Evolutionary conservation across 805 yeast species (phyloP), one percentile per base, ranked within the genome.

Genomic region (Wickerhamiella sergipiensis): DNA sequence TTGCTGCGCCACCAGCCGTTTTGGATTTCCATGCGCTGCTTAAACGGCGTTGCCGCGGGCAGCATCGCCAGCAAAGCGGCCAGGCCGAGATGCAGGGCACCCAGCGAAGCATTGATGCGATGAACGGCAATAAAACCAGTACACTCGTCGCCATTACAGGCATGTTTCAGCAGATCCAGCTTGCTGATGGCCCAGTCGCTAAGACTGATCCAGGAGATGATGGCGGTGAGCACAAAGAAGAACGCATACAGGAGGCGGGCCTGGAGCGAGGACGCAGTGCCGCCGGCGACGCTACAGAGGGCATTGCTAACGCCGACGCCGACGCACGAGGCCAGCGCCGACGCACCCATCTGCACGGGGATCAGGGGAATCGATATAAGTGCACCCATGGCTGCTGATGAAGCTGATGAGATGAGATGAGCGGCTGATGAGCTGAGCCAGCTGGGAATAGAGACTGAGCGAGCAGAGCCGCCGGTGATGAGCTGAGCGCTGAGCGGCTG

Each of bases 81-180:
- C 51, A 92, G 68, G 0, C 80, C 55, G 33, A 89, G 60, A 68
- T 92, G 98, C 52, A 87, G 67, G 50, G 80, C 48, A 2, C 95
- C 97, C 18, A 92, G 70, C 2, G 97, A 89, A 62, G 88, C 85
- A 67, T 87, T 87, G 59, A 92, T 72, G 51, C 97, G 71, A 64
- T 92, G 94, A n/a, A 92, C 97, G 4, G 95, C 89, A 15, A 87
- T 85, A 66, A 90, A 92, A 46, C 97, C 95, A 65, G 95, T 88
- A 59, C 85, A 85, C 51, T 84, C 83, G 21, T 79, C 78, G 13
- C 92, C 95, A 44, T 81, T 79, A 67, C 98, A 90, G 43, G 77
- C 80, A 55, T 74, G 74, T 59, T 81, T 81, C 61, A 85, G 77
- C 52, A 76, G 72, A 13, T 86, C 87, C 8, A 92, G 79, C 67